These are phyloP conservation scores for Mycena leptocephala DNA, from an alignment of 768 basidiomycete species.

Conservation along the genomic window DNA sequence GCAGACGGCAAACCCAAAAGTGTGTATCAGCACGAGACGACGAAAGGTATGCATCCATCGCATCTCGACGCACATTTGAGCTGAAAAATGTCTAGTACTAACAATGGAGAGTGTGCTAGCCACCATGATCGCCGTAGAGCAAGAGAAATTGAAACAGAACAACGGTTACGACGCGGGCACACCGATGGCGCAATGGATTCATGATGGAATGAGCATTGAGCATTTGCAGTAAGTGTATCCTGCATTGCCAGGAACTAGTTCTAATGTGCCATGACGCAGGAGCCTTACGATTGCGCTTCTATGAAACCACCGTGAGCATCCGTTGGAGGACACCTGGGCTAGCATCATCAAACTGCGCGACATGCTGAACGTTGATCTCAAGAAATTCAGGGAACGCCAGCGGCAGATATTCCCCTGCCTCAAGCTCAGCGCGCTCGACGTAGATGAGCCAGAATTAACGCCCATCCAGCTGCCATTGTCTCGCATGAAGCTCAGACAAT, in stretches of 20 bases:
- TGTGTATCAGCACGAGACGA: slow-evolving; percentile 13
- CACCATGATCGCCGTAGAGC: slow-evolving; percentile 6
- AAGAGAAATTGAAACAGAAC: neutral
- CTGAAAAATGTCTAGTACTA: neutral
- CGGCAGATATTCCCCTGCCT: slow-evolving; percentile 9
- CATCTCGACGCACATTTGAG: too few species aligned
- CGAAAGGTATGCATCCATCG: neutral
- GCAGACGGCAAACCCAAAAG: neutral
- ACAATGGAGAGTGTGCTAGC: too few species aligned
- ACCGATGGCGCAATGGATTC: slow-evolving; percentile 14
- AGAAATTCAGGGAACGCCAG: slow-evolving; percentile 16
- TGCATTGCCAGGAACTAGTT: too few species aligned
- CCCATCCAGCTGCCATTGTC: too few species aligned
- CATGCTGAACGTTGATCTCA: neutral
- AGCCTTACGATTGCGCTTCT: neutral
- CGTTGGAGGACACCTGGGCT: neutral
- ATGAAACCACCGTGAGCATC: neutral
- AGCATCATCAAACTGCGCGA: neutral
- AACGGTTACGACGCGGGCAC: neutral
- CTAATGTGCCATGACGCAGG: neutral
- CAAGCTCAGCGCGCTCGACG: too few species aligned
- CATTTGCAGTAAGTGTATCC: too few species aligned
- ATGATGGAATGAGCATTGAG: too few species aligned
- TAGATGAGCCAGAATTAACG: too few species aligned
- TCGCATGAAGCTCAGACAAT: too few species aligned